phyloP scores from a whole-genome alignment of 2,329 filamentous ascomycete genomes.

The Pseudogymnoascus pannorum region DNA sequence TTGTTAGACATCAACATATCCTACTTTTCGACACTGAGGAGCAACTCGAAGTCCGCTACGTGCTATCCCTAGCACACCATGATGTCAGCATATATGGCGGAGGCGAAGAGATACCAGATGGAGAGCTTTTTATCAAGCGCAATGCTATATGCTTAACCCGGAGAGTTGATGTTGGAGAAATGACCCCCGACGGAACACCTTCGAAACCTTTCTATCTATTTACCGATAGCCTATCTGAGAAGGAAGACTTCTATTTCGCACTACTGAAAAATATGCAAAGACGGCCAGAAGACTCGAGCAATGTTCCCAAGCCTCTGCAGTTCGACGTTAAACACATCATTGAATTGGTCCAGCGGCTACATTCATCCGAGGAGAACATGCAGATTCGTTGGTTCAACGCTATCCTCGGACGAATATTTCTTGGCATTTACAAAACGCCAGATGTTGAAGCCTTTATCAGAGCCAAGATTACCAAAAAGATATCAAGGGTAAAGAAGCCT shows the following conservation, averaged over 20 bases:
- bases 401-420: slow-evolving; percentile 77
- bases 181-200: slow-evolving; percentile 46
- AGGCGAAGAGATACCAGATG: slow-evolving; percentile 71
- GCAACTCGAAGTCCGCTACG: slow-evolving; percentile 91
- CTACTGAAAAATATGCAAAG: slow-evolving; percentile 78
- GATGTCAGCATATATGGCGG: slow-evolving; percentile 79
- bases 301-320: slow-evolving; percentile 60
- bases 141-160: slow-evolving; percentile 80
- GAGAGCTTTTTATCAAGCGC: slow-evolving; percentile 91
- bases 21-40: slow-evolving; percentile 97
- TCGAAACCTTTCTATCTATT: slow-evolving; percentile 90
- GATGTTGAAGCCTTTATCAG: slow-evolving; percentile 73
- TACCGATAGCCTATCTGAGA: slow-evolving; percentile 89
- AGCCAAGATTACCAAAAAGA: slow-evolving; percentile 91
- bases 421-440: slow-evolving; percentile 77
- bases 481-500: slow-evolving; percentile 85
- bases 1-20: slow-evolving; percentile 73
- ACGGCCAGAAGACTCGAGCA: slow-evolving; percentile 46
- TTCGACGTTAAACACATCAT: slow-evolving; percentile 86
- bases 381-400: slow-evolving; percentile 94
- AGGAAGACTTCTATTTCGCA: slow-evolving; percentile 97
- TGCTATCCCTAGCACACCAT: slow-evolving; percentile 87
- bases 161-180: slow-evolving; percentile 47
- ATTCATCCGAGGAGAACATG: slow-evolving; percentile 84
- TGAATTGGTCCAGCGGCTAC: slow-evolving; percentile 78